phyloP scores from a whole-genome alignment of 140 eudicot species.

The Stevia rebaudiana region DNA sequence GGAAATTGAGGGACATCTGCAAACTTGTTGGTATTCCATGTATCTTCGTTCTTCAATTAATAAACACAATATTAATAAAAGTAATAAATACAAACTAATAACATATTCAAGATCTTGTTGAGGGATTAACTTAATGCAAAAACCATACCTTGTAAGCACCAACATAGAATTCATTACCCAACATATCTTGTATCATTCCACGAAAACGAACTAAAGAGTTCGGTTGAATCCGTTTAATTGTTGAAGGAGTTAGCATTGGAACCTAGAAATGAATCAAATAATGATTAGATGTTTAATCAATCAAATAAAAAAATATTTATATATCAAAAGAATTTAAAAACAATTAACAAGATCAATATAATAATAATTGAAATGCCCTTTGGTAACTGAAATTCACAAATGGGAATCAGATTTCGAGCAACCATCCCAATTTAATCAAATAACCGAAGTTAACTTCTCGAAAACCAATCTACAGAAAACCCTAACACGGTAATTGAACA shows the following conservation, averaged over 20 bases:
- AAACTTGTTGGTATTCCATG: constrained; percentile 87
- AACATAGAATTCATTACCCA: constrained; percentile 83
- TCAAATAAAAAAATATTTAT: too few relatives aligned
- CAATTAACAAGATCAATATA: background rate
- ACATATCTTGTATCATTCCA: constrained; percentile 95
- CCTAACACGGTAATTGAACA: background rate
- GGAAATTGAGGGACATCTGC: constrained; percentile 55
- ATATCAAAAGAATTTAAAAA: background rate
- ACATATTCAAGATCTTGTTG: background rate
- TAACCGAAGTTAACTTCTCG: background rate
- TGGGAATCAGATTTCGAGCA: background rate
- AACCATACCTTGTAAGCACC: constrained; percentile 82
- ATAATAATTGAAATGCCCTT: too few relatives aligned
- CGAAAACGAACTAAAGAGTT: constrained; percentile 78
- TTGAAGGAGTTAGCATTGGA: constrained; percentile 56
- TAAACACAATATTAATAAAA: background rate
- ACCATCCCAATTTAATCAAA: background rate
- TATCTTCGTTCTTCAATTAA: constrained; percentile 41
- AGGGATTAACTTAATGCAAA: background rate
- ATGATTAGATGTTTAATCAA: background rate
- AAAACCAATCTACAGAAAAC: background rate
- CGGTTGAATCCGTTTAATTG: constrained; percentile 44
- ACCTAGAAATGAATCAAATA: constrained; percentile 37
- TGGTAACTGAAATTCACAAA: background rate
- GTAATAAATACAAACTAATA: background rate